Percentiles rank a stretch among this genome's conserved stretches.
phyloP scores from a whole-genome alignment of 352 stramenopile species.

The Phytopythium sindhum region DNA sequence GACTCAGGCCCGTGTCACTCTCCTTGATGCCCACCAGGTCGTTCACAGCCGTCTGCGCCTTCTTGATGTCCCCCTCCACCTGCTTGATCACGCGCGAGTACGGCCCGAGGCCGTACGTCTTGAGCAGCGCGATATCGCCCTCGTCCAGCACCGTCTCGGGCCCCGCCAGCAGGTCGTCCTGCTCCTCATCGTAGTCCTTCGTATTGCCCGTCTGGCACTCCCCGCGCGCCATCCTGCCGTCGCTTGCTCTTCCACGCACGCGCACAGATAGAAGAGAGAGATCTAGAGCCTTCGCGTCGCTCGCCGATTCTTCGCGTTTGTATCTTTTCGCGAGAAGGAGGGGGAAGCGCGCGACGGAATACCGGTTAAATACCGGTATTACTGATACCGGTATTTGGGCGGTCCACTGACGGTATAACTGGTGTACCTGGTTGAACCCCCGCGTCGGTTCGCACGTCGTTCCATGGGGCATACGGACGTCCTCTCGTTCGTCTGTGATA shows the following conservation, averaged over 20 bases:
- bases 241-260: too few species aligned
- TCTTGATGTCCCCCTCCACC: constrained; percentile 99
- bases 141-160: constrained; percentile 87
- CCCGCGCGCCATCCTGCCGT: constrained; percentile 41
- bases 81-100: constrained; percentile 97
- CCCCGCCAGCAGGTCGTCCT: constrained; percentile 80
- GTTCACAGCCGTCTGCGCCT: constrained; percentile 91
- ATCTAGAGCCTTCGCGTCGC: neutral
- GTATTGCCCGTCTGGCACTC: constrained; percentile 96
- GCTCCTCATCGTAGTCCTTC: constrained; percentile 94
- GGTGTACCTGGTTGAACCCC: too few species aligned
- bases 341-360: too few species aligned
- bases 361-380: too few species aligned
- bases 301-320: too few species aligned
- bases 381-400: too few species aligned
- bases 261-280: neutral
- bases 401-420: too few species aligned
- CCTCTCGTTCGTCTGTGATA: too few species aligned
- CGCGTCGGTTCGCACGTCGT: too few species aligned
- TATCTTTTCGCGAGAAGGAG: too few species aligned
- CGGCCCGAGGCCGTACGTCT: constrained; percentile 97
- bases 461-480: too few species aligned
- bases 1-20: constrained; percentile 97
- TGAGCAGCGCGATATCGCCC: constrained; percentile 98
- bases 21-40: constrained; percentile 97